phyloP scores from a whole-genome alignment of 192 early-diverging fungal species.

The Coemansia asiatica region DNA sequence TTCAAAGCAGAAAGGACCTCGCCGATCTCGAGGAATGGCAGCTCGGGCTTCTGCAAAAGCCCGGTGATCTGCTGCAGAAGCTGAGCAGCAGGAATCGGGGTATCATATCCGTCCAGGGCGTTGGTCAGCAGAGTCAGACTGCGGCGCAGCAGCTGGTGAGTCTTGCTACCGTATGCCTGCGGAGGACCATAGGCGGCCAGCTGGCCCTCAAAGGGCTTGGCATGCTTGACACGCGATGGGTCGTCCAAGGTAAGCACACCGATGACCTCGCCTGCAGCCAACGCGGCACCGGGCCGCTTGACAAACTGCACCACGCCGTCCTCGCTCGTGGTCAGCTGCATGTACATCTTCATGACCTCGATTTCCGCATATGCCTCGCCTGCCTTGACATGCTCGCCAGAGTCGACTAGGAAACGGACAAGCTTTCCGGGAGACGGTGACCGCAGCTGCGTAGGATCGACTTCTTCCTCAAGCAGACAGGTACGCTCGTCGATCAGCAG shows the following conservation, averaged over 20 bases:
- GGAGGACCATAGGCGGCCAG: slow-evolving; percentile 72
- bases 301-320: slow-evolving; percentile 87
- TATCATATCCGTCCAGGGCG: slow-evolving; percentile 83
- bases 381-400: slow-evolving; percentile 83
- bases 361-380: slow-evolving; percentile 97
- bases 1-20: slow-evolving; percentile 78
- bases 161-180: slow-evolving; percentile 82
- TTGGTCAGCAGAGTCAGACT: slow-evolving; percentile 65
- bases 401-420: slow-evolving; percentile 89
- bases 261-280: slow-evolving; percentile 91
- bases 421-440: slow-evolving; percentile 97
- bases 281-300: slow-evolving; percentile 81
- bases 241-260: slow-evolving; percentile 93
- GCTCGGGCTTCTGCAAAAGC: slow-evolving; percentile 69
- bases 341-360: slow-evolving; percentile 99
- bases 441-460: slow-evolving; percentile 94
- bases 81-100: slow-evolving; percentile 54
- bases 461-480: slow-evolving; percentile 92
- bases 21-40: slow-evolving; percentile 83
- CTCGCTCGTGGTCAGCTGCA: slow-evolving; percentile 91
- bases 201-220: slow-evolving; percentile 79
- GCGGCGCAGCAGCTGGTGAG: slow-evolving; percentile 77
- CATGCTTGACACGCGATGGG: slow-evolving; percentile 86
- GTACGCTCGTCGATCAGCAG: slow-evolving; percentile 91
- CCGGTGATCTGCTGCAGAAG: slow-evolving; percentile 73